Evolutionary conservation across 2,329 filamentous ascomycete species (phyloP), one percentile per base, ranked within the genome.

Genomic region (Arachnopeziza araneosa): DNA sequence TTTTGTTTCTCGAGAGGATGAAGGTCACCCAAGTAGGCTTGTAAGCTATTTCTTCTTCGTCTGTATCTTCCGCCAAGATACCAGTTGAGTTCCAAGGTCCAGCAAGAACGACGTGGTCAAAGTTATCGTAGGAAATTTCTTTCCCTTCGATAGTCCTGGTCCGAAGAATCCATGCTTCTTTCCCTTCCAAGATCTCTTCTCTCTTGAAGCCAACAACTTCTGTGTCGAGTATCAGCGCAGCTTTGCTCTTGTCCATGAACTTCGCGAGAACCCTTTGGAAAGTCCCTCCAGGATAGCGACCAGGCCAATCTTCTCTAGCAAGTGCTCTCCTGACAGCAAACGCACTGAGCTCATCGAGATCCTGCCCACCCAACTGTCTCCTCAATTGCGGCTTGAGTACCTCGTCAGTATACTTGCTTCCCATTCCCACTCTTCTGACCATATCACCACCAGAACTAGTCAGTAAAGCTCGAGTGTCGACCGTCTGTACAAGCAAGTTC

Each of bases 51-150:
- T 59, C 50, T 44, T 57, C 51, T 12, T 49, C n/a, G 6, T 19
- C 12, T 3, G 12, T 12, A 21, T 49, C 19, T 2, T 36, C 48
- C 10, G 50, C 14, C 19, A 55, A 24, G 1, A 56, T 12, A 1
- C 52, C 10, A 19, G 54, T 30, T 19, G 53, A 55, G 53, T 61
- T 62, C 50, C 51, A 61, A 2, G 64, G 64, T 1, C 58, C 56
- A 9, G 64, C 60, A 6, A 64, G 14, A 24, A 66, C 44, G 22
- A 66, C 36, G 22, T 63, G 55, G 36, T 66, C 62, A 21, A 63
- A 66, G 7, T 32, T 48, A 32, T 61, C 53, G 21, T 54, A 55
- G 9, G 8, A 10, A 6, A 32, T 1, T 9, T 36, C 52, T 36
- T 22, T 32, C 19, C 24, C 32, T n/a, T 23, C n/a, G 2, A 32